Base-by-base conservation (phyloP, 169 alveolate genomes). In the Plasmodium gallinaceum region DNA sequence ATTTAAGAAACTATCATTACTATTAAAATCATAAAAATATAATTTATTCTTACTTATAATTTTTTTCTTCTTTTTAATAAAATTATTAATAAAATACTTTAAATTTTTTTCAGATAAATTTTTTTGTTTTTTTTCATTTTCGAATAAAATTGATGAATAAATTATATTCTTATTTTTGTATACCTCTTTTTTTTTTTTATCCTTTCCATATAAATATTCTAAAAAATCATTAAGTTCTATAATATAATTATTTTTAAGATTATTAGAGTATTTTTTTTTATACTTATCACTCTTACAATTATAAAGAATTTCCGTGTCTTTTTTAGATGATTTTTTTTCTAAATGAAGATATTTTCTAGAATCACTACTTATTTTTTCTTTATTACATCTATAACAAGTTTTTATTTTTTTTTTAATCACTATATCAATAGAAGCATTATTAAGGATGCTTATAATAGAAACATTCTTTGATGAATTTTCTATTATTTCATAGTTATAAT, bases 401-500 rank as follows among this genome's bases (percentile, higher is more conserved):
- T 32, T 32, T 32, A 32, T 32, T 32, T 32, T 32, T 32, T 32
- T 4, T 32, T 32, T 32, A 32, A 2, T 32, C 4, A 32, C 1
- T 32, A 32, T 2, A 32, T 32, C 39, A 32, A 4, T 32, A 32
- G 39, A 32, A 32, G 39, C 39, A 32, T 32, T 32, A 32, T 32
- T 32, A 32, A 32, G 39, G 4, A 32, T 32, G 4, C 4, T 32
- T 32, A 32, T 32, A 32, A 32, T 32, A 32, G 39, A 32, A 32
- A 32, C 39, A 32, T 32, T 32, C 39, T 32, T 32, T 32, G 39
- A n/a, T 37, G 72, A 7, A 2, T 20, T 52, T 42, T 51, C 26
- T 5, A 45, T 54, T 52, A 61, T 42, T 75, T 20, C 88, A 61
- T 48, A 62, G 20, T 75, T 20, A 39, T 62, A 37, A 61, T 75